These are phyloP conservation scores for Globisporangium megalacanthum DNA, from an alignment of 352 stramenopile species.

Conservation along the genomic window DNA sequence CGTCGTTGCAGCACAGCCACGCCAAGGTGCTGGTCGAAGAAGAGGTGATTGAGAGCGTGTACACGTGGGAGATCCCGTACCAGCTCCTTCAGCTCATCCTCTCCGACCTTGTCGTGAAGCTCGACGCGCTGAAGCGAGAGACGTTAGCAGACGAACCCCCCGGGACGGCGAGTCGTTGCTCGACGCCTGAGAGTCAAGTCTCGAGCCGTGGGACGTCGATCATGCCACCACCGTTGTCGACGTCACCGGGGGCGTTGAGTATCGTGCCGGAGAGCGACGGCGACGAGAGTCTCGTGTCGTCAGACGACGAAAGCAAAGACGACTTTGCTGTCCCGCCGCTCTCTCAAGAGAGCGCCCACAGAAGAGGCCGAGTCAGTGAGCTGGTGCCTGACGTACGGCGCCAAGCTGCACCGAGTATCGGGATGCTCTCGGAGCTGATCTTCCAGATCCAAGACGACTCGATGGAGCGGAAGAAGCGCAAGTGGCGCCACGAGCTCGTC, in stretches of 20 bases:
- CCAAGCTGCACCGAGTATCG: constrained; percentile 40
- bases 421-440: constrained; percentile 84
- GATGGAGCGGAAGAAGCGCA: constrained; percentile 71
- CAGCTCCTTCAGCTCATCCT: constrained; percentile 78
- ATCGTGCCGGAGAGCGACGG: constrained; percentile 29
- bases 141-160: constrained; percentile 25
- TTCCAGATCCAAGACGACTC: constrained; percentile 82
- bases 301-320: constrained; percentile 10
- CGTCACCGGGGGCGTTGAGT: constrained; percentile 24
- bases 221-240: constrained; percentile 18
- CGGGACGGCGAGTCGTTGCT: constrained; percentile 26
- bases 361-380: constrained; percentile 7
- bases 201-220: constrained; percentile 30
- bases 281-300: constrained; percentile 8
- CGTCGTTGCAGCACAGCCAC: constrained; percentile 32
- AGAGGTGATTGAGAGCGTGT: constrained; percentile 85
- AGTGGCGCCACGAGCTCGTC: constrained; percentile 72
- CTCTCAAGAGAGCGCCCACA: constrained; percentile 5
- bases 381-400: constrained; percentile 15
- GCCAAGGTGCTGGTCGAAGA: constrained; percentile 79
- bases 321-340: constrained; percentile 9
- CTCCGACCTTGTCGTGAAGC: constrained; percentile 62
- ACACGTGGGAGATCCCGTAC: constrained; percentile 84
- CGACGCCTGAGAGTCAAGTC: constrained; percentile 48
- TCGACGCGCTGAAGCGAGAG: constrained; percentile 55